phyloP scores from a whole-genome alignment of 2,329 filamentous ascomycete species.

The Neonectria punicea region DNA sequence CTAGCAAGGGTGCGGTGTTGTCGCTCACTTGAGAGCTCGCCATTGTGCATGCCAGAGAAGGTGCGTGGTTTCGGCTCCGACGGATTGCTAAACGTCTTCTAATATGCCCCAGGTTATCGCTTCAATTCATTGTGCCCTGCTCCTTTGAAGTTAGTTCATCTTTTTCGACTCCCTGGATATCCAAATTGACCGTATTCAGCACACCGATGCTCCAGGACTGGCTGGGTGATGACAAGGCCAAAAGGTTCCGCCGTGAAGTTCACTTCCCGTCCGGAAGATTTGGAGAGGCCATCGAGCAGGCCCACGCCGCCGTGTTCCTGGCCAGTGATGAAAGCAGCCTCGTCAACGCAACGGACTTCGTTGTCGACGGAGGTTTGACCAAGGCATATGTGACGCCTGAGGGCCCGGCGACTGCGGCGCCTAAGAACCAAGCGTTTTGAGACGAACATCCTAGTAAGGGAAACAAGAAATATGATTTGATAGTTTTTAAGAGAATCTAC shows the following conservation, averaged over 20 bases:
- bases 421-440: not conserved
- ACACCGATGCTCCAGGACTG: slow-evolving; percentile 81
- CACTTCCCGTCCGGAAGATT: slow-evolving; percentile 82
- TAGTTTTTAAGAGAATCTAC: not conserved
- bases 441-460: not conserved
- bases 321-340: slow-evolving; percentile 81
- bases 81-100: too few relatives aligned
- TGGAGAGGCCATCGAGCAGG: slow-evolving; percentile 81
- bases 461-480: not conserved
- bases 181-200: slow-evolving; percentile 45
- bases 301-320: slow-evolving; percentile 77
- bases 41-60: slow-evolving; percentile 6
- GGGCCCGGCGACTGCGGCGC: slow-evolving; percentile 9
- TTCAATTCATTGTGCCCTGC: slow-evolving; percentile 82
- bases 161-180: not conserved
- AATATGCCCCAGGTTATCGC: too few relatives aligned
- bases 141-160: slow-evolving; percentile 69
- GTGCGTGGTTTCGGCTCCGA: too few relatives aligned
- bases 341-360: slow-evolving; percentile 78
- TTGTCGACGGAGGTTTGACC: slow-evolving; percentile 77
- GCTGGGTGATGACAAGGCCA: slow-evolving; percentile 74
- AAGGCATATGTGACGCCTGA: slow-evolving; percentile 56
- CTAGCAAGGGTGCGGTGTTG: slow-evolving; percentile 77
- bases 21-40: slow-evolving; percentile 1
- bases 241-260: slow-evolving; percentile 76